Evolutionary conservation across 2,329 filamentous ascomycete genomes (phyloP), one percentile per base, ranked within the genome.

Genomic region (Alternaria sp.): DNA sequence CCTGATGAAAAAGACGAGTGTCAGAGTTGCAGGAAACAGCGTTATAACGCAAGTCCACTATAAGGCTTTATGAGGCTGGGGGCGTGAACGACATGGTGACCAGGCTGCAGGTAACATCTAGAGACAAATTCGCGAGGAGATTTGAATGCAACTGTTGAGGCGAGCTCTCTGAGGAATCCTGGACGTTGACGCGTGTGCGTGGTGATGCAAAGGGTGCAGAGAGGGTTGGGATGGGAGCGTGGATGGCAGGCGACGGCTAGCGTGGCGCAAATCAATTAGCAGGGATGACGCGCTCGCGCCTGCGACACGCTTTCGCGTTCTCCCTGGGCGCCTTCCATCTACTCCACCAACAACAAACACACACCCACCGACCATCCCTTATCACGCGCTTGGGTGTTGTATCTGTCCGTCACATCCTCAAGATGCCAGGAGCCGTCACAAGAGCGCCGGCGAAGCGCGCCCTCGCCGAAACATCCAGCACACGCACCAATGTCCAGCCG

Each of bases 401-500:
- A 23, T 61, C 41, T 23, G 8, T 21, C 37, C 33, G 15, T 7
- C 28, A 43, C 46, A 20, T 26, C 9, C 37, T 14, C 67, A 75
- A 41, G 3, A 81, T 81, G 79, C 69, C 76, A n/a, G 72, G 71
- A 51, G 70, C 75, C 26, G 72, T 77, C 28, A 64, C 72, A 25
- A 74, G 66, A 62, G 75, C 81, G 47, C 81, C 83, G 23, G 76
- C 71, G 55, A 86, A 86, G 76, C 79, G 83, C 49, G 80, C 81
- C 44, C 79, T 86, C 67, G 76, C 81, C 64, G 84, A 85, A 66
- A 79, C 79, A 21, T 81, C 82, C 15, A 81, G 71, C 61, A 82
- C 81, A 47, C 81, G 81, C 63, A 77, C 77, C 41, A 85, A 84
- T 66, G 77, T 83, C 57, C 81, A 81, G 65, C 66, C 73, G 43